Evolutionary conservation across 352 stramenopile genomes (phyloP), one percentile per base, ranked within the genome.

Genomic region (Aphanomyces stellatus): DNA sequence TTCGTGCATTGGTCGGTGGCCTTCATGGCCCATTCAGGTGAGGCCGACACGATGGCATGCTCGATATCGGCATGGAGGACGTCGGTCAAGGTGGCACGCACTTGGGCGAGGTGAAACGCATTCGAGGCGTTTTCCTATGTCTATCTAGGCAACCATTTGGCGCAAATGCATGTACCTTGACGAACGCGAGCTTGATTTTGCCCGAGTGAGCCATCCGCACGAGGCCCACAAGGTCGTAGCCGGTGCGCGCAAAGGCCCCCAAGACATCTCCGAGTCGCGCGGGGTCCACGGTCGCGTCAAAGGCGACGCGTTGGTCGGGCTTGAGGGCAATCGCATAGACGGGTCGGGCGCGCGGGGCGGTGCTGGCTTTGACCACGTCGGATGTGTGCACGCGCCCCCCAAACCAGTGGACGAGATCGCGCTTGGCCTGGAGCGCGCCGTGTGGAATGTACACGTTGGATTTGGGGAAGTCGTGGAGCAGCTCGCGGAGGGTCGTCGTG

Each of bases 351-450:
- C 49, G 60, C 5, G 60, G 60, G 2, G 57, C 15, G 2, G 19
- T 19, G 11, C 10, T 22, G 3, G 41, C 24, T 8, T 25, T 28
- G 2, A 25, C 10, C 17, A 19, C 33, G 3, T 4, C 31, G 48
- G 57, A 8, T 19, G 55, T 48, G 13, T 37, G 13, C 6, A 65
- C 22, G 30, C 60, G 60, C 11, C 60, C 60, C 4, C 60, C 60
- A 35, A 67, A 57, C 60, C 60, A 67, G 24, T 67, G 37, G 17
- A 67, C 60, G 10, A 67, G 15, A 25, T 67, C 49, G 15, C 60
- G 60, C 28, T 59, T 27, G n/a, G 46, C 49, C 34, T 67, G 60
- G 2, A 67, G 60, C 3, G 27, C 25, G 33, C 60, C 60, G 25
- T 56, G 60, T 2, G 60, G 24, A 37, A 59, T 22, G 42, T 67